These are phyloP conservation scores for Physaria fendleri DNA, from an alignment of 345 rosid genomes.

Conservation along the genomic window DNA sequence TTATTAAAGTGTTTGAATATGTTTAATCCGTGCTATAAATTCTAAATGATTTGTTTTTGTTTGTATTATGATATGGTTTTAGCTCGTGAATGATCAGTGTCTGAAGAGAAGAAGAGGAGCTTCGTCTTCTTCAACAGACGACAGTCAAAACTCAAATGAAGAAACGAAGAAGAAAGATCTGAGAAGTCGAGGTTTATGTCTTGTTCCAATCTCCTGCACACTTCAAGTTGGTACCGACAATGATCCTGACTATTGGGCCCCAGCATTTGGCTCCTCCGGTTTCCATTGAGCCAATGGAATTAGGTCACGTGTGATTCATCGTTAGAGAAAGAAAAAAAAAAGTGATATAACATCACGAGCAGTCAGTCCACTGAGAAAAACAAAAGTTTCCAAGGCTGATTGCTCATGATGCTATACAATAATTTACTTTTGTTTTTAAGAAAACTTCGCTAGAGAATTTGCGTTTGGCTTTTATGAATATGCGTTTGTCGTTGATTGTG, in stretches of 20 bases:
- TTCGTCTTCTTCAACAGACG: constrained; percentile 19
- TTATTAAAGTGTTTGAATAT: neutral
- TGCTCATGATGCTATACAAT: constrained; percentile 99
- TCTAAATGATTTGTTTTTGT: neutral
- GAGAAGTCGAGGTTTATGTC: constrained; percentile 90
- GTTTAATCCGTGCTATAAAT: neutral
- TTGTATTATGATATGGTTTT: constrained; percentile 16
- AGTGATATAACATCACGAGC: constrained; percentile 92
- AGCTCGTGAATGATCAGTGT: constrained; percentile 62
- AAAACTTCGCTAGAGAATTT: constrained; percentile 3
- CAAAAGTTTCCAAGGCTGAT: constrained; percentile 70
- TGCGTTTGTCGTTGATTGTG: constrained; percentile 16
- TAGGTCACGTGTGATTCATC: constrained; percentile 11
- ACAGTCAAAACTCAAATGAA: constrained; percentile 36
- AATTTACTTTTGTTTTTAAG: constrained; percentile 15
- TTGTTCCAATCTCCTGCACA: constrained; percentile 89
- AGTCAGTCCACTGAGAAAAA: constrained; percentile 74
- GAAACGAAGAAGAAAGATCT: constrained; percentile 56
- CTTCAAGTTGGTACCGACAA: constrained; percentile 80
- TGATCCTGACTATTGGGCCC: constrained; percentile 97
- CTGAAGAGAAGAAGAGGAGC: constrained; percentile 58
- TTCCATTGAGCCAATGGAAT: constrained; percentile 34
- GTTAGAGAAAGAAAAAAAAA: constrained; percentile 19
- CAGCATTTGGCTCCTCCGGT: constrained; percentile 47
- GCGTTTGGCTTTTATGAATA: constrained; percentile 11